Conservation (phyloP, 768 basidiomycete genomes). For the Rhodocollybia butyracea region DNA sequence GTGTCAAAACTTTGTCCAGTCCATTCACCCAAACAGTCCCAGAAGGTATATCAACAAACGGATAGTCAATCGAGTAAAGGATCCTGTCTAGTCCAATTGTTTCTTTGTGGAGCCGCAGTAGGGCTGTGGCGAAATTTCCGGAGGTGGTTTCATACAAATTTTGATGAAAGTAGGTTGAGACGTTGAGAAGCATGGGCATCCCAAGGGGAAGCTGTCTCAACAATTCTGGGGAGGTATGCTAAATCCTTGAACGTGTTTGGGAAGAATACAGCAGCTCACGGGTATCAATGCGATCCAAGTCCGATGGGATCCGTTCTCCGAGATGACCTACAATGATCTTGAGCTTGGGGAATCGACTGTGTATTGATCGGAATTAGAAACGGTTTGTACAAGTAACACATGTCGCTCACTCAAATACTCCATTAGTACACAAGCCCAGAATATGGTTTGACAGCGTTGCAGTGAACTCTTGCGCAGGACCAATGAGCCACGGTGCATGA, state of each 20-base stretch:
- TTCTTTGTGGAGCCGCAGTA: constrained; percentile 36
- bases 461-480: constrained; percentile 34
- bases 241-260: background rate
- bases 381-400: background rate
- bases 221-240: background rate
- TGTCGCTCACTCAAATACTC: constrained; percentile 26
- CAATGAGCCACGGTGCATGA: constrained; percentile 31
- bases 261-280: constrained; percentile 20
- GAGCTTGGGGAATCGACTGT: constrained; percentile 37
- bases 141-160: constrained; percentile 39
- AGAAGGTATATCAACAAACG: constrained; percentile 19
- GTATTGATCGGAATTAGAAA: background rate
- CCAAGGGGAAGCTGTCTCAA: background rate
- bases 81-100: constrained; percentile 38
- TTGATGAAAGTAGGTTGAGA: constrained; percentile 34
- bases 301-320: constrained; percentile 41
- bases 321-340: constrained; percentile 43
- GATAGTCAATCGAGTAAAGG: constrained; percentile 39
- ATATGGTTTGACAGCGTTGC: constrained; percentile 37
- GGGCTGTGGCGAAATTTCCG: constrained; percentile 35
- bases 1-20: background rate
- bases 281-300: constrained; percentile 36
- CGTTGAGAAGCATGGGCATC: constrained; percentile 35
- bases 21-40: constrained; percentile 9
- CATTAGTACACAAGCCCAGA: constrained; percentile 35